Conservation (phyloP, 2,329 filamentous ascomycete species). For the Aspergillus amoenus region DNA sequence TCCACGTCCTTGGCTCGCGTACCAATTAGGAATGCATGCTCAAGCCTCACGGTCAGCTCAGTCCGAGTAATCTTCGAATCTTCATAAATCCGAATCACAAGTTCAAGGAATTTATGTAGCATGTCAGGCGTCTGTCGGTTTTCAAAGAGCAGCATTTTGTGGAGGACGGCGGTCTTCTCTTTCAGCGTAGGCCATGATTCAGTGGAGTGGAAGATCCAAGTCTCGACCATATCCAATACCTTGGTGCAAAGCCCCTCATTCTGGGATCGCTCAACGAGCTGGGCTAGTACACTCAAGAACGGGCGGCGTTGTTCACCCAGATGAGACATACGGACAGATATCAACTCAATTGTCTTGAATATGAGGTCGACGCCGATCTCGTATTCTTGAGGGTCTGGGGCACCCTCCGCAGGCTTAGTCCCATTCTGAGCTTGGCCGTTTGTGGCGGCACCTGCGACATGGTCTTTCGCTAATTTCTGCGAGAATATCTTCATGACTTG, state of each 20-base stretch:
- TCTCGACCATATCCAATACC: conserved; percentile 89
- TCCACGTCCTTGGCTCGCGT: conserved; percentile 90
- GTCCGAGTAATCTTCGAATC: conserved; percentile 93
- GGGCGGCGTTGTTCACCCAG: conserved; percentile 87
- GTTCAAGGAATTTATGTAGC: conserved; percentile 87
- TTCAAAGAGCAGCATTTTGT: conserved; percentile 98
- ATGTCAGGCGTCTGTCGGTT: conserved; percentile 77
- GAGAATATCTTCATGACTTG: conserved; percentile 92
- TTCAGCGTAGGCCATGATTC: conserved; percentile 97
- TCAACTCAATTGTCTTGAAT: conserved; percentile 91
- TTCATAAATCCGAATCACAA: conserved; percentile 97
- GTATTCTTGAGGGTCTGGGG: conserved; percentile 71
- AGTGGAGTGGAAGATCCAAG: conserved; percentile 92
- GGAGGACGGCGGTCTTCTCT: conserved; percentile 97
- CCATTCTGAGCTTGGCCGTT: conserved; percentile 40
- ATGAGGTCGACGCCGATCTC: conserved; percentile 89
- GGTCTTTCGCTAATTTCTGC: conserved; percentile 86
- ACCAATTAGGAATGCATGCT: conserved; percentile 96
- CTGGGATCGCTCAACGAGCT: conserved; percentile 90
- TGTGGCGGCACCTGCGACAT: conserved; percentile 71
- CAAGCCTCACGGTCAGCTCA: conserved; percentile 93
- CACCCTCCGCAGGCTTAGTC: conserved; percentile 40
- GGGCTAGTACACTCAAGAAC: conserved; percentile 92
- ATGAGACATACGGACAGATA: conserved; percentile 86
- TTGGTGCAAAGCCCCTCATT: conserved; percentile 86